Conservation (phyloP, 495 filamentous ascomycete species). For the Penicillium lividum region DNA sequence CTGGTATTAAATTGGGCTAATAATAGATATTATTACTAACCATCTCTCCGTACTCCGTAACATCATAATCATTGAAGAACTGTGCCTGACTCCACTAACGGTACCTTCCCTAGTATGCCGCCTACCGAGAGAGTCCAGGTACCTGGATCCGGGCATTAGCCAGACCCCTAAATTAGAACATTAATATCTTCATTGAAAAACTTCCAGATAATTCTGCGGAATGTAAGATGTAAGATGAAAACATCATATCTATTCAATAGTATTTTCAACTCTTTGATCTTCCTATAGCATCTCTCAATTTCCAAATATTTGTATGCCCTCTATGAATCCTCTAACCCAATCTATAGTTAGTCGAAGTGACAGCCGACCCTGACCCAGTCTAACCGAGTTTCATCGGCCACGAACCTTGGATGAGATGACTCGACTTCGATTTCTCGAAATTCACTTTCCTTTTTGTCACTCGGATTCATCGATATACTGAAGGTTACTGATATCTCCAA, state of each 20-base stretch:
- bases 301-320: not conserved
- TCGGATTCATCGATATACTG: not conserved
- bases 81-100: not conserved
- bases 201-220: not conserved
- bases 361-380: conserved; percentile 2
- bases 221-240: conserved; percentile 3
- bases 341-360: conserved; percentile 2
- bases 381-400: conserved; percentile 12
- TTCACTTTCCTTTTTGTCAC: not conserved
- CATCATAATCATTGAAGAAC: not conserved
- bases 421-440: not conserved
- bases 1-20: too few relatives aligned
- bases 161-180: conserved; percentile 8
- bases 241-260: not conserved
- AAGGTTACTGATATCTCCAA: too few relatives aligned
- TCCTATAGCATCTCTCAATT: not conserved
- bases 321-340: not conserved
- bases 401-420: conserved; percentile 13
- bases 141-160: conserved; percentile 5
- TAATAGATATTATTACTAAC: too few relatives aligned
- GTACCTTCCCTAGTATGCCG: not conserved
- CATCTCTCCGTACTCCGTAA: too few relatives aligned
- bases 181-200: not conserved
- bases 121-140: conserved; percentile 1
- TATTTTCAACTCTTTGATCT: not conserved